A percentile compares a stretch with the other conserved stretches of the same genome.
Conservation (phyloP, 768 basidiomycete species). For the Amanita pseudoporphyria region DNA sequence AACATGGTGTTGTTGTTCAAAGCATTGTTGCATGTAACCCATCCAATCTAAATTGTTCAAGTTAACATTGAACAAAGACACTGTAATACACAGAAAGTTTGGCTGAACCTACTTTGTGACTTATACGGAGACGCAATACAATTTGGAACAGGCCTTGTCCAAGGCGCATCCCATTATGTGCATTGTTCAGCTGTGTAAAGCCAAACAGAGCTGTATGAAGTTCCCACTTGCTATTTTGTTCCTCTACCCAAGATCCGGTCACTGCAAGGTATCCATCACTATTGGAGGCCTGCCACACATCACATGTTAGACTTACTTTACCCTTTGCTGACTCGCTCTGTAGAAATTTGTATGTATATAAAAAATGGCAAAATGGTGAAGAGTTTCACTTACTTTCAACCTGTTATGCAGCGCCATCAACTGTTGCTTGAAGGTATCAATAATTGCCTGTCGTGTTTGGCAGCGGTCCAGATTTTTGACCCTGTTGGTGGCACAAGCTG, state of each 20-base stretch:
- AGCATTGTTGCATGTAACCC: not conserved
- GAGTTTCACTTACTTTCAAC: not conserved
- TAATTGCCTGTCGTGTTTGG: not conserved
- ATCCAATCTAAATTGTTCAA: not conserved
- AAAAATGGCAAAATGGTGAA: too few relatives aligned
- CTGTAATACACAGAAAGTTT: not conserved
- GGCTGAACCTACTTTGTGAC: constrained; percentile 17
- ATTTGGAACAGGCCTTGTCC: constrained; percentile 25
- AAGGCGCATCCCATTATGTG: constrained; percentile 25
- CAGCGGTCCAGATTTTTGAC: not conserved
- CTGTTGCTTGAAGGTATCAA: not conserved
- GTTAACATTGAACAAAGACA: not conserved
- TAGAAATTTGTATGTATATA: too few relatives aligned
- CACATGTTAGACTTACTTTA: not conserved
- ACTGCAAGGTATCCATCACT: constrained; percentile 29
- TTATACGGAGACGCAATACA: constrained; percentile 16
- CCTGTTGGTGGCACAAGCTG: not conserved
- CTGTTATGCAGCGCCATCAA: not conserved
- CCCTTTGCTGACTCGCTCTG: not conserved
- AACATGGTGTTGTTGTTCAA: not conserved
- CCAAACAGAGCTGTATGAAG: constrained; percentile 22
- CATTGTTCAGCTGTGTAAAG: too few relatives aligned
- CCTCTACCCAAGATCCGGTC: constrained; percentile 31
- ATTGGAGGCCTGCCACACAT: constrained; percentile 12
- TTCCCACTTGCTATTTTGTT: constrained; percentile 17